Base-by-base conservation (phyloP, 257 asterid species). In the Petunia axillaris region DNA sequence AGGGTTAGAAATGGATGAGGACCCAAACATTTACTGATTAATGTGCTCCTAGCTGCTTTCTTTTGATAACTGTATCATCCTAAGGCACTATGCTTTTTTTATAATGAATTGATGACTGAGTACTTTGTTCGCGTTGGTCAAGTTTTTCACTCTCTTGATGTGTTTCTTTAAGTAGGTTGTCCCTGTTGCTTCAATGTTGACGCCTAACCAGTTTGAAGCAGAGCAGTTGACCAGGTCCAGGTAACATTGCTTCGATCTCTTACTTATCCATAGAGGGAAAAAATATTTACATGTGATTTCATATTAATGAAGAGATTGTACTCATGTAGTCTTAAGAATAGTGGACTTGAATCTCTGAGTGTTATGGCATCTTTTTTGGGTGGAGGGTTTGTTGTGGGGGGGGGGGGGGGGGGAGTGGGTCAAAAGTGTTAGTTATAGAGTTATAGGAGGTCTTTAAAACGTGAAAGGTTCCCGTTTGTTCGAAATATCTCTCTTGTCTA, bases 131-230 rank as follows among this genome's bases (percentile, higher is more conserved):
- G 75, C 63, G 10, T 5, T 63, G 7, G 38, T 78, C 43, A 13
- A 62, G 78, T 81, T 82, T 36, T 76, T 71, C 40, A 85, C 83
- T 71, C 79, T 66, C 84, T 68, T 73, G 78, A 4, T 66, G 57
- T 82, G 43, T 66, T 46, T 79, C 77, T 82, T 83, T 78, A 25
- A 75, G 53, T 84, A 96, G 99, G 99, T 96, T 89, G 92, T 94
- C 16, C 97, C 98, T 71, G 95, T 94, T 84, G 98, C 98, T 81
- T 91, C 98, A 70, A 91, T 96, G 98, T 84, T 96, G 95, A 94
- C 98, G 13, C 99, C 99, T 11, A 96, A 96, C 86, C 98, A 96
- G 83, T 96, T 96, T 84, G 99, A 96, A 89, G 99, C 99, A 64
- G 98, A 96, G 82, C 89, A 84, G 81, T 89, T 96, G 85, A 87